Evolutionary conservation across 148 eudicot genomes (phyloP), one percentile per base, ranked within the genome.

Genomic region (Talinum fruticosum): DNA sequence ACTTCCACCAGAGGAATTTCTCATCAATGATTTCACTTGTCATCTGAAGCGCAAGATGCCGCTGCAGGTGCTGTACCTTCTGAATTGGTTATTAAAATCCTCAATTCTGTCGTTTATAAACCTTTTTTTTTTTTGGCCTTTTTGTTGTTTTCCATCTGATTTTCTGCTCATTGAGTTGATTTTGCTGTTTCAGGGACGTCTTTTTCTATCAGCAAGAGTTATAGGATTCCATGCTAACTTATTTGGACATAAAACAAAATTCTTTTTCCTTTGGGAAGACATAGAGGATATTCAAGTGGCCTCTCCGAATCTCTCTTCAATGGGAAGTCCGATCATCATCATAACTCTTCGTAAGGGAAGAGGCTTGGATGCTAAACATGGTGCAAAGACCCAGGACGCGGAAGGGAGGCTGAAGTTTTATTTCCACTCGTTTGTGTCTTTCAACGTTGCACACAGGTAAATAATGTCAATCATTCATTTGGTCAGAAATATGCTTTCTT

Each of bases 1-100:
- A 71, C 93, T 96, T 79, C 99, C 97, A n/a, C 88, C 91, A n/a
- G 99, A 96, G 83, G 99, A 96, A 78, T 93, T 96, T 80, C 92
- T 96, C 69, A 93, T 96, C 79, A 96, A 93, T 83, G 99, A 96
- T 76, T 96, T 93, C 78, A 84, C 97, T 72, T 96, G 99, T 84
- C 97, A 93, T 81, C 86, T 96, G 86, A 96, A 89, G 82, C 92
- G 99, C 79, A 96, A 87, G 85, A 88, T 91, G 97, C 97, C 94
- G 69, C 91, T 93, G 76, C 97, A 93, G 99, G 99, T 96, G 80
- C 62, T 64, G 29, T 76, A 19, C 54, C 80, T 67, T 64, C 59
- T 71, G 69, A 33, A 49, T 19, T 47, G 32, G 66, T 44, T 1
- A 30, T 35, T 72, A 26, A 15, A 15, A 72, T 62, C 28, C 47